A percentile compares a stretch with the other conserved stretches of the same genome.
Evolutionary conservation across 2,329 filamentous ascomycete species (phyloP).

Genomic region (Pseudocercospora cruenta): DNA sequence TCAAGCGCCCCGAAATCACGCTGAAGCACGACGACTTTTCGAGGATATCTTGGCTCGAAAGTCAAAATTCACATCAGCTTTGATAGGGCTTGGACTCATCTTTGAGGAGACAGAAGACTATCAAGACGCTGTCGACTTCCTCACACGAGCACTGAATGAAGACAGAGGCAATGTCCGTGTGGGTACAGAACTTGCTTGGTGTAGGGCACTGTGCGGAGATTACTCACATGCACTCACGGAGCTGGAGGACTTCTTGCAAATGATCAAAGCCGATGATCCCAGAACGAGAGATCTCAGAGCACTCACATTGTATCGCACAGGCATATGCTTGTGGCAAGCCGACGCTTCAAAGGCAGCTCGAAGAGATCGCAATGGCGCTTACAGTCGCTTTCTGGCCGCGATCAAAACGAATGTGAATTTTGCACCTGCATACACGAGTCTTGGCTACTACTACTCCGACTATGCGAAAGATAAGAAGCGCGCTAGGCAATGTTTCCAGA

Average conservation of each 20-base stretch:
- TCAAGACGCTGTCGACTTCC: slow-evolving; percentile 75
- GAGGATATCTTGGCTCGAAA: slow-evolving; percentile 78
- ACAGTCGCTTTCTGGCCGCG: slow-evolving; percentile 78
- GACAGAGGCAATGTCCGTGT: slow-evolving; percentile 77
- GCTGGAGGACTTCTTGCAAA: slow-evolving; percentile 69
- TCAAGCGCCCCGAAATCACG: slow-evolving; percentile 85
- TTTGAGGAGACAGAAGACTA: slow-evolving; percentile 93
- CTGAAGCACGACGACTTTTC: slow-evolving; percentile 85
- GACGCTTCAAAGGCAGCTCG: slow-evolving; percentile 74
- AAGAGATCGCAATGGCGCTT: slow-evolving; percentile 80
- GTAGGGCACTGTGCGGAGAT: slow-evolving; percentile 80
- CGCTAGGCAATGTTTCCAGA: slow-evolving; percentile 91
- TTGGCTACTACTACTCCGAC: slow-evolving; percentile 89
- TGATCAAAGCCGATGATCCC: slow-evolving; percentile 64
- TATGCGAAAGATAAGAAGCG: slow-evolving; percentile 85
- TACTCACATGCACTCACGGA: slow-evolving; percentile 68
- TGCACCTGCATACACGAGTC: slow-evolving; percentile 86
- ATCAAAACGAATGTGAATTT: slow-evolving; percentile 86
- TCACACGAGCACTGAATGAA: slow-evolving; percentile 73
- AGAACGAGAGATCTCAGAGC: slow-evolving; percentile 74
- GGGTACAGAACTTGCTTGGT: slow-evolving; percentile 87
- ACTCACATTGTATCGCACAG: slow-evolving; percentile 83
- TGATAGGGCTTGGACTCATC: slow-evolving; percentile 89
- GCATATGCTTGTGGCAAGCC: slow-evolving; percentile 82
- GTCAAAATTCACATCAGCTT: slow-evolving; percentile 72